Evolutionary conservation across 768 basidiomycete species (phyloP), one percentile per base, ranked within the genome.

Genomic region (Stropharia rugosoannulata): DNA sequence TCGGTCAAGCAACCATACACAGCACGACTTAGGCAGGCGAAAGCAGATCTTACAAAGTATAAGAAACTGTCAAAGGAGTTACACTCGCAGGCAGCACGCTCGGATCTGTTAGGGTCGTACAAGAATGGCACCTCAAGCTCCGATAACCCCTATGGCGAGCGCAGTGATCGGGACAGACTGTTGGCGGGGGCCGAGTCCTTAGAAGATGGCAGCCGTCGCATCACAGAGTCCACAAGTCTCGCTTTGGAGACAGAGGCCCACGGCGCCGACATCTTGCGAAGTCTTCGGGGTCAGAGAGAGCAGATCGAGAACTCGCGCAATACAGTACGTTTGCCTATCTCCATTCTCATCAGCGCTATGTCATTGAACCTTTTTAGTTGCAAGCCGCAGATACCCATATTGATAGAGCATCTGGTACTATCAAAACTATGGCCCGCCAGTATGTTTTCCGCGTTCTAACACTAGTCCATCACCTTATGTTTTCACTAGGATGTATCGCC

Each of bases 231-330:
- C 11, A 93, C 94, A 48, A 76, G 93, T 7, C 77, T 97, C 27
- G 95, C 95, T n/a, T 73, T 97, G 35, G 93, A 97, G 77, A 90
- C 95, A 5, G 95, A 97, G 71, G 85, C 89, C 64, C 80, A 93
- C 37, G 95, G 95, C 1, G 88, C 92, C 4, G 93, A 93, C 62
- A 96, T 97, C 61, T 64, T 98, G 69, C 72, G 87, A 61, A 88
- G 81, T 61, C 74, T 98, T 64, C 74, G 91, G 55, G 80, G 81
- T 0, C 95, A 98, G 74, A 73, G 95, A 56, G 95, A 96, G 68
- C 91, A 92, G 70, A 93, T 98, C 55, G 90, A 93, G 74, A 89
- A 92, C 65, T 80, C 93, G 10, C 72, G 93, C 61, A 89, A 93
- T 72, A 90, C 84, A 64, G 92, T 94, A 51, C 46, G 87, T 66